These are phyloP conservation scores for Penicillium sp. DNA, from an alignment of 2,329 filamentous ascomycete genomes.

Conservation along the genomic window DNA sequence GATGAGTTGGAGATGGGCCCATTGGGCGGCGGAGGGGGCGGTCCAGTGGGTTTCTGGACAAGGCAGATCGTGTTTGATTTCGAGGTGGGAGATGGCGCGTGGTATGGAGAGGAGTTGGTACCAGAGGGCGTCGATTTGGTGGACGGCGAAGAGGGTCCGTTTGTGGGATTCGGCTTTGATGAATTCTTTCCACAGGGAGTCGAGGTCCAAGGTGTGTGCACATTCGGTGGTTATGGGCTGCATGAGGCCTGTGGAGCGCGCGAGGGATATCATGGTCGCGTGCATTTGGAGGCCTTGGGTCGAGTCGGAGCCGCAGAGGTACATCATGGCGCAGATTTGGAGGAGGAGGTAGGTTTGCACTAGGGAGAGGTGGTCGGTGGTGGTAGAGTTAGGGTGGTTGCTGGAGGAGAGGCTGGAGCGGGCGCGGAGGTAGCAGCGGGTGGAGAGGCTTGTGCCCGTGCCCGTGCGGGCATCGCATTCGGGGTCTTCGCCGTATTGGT, in stretches of 20 bases:
- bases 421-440: no score
- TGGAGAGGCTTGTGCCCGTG: slow-evolving; percentile 25
- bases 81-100: slow-evolving; percentile 29
- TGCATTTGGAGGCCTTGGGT: slow-evolving; percentile 35
- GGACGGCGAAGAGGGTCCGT: slow-evolving; percentile 37
- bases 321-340: slow-evolving; percentile 39
- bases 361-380: slow-evolving; percentile 21
- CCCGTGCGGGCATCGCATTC: slow-evolving; percentile 21
- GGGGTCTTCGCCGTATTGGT: slow-evolving; percentile 36
- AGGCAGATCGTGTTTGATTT: slow-evolving; percentile 41
- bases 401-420: no score
- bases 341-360: slow-evolving; percentile 37
- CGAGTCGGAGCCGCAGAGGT: slow-evolving; percentile 33
- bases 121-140: slow-evolving; percentile 40
- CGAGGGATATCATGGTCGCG: slow-evolving; percentile 34
- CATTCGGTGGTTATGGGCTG: slow-evolving; percentile 21
- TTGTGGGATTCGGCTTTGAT: slow-evolving; percentile 35
- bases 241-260: slow-evolving; percentile 31
- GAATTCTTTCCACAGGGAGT: slow-evolving; percentile 35
- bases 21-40: slow-evolving; percentile 30
- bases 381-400: no score
- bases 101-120: slow-evolving; percentile 35
- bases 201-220: slow-evolving; percentile 25
- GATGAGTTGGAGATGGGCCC: slow-evolving; percentile 19
- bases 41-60: slow-evolving; percentile 34